Conservation (phyloP, 208 protist genomes). For the Trypanosoma grayi region DNA sequence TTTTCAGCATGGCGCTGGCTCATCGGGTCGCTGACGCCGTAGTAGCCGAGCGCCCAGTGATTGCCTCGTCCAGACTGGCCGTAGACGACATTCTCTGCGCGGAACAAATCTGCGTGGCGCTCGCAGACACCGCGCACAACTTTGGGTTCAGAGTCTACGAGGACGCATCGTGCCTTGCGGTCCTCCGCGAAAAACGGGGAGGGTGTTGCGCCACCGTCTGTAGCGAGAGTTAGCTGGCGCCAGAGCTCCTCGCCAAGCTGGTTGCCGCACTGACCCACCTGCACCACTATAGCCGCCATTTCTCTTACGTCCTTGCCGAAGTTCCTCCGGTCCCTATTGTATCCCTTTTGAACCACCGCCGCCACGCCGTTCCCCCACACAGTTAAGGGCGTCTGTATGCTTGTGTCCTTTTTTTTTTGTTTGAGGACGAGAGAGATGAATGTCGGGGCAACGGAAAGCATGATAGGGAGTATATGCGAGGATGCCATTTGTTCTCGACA, state of each 20-base stretch:
- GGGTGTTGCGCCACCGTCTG: conserved; percentile 15
- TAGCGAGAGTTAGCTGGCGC: conserved; percentile 41
- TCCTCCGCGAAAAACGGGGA: conserved; percentile 62
- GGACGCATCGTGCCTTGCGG: conserved; percentile 73
- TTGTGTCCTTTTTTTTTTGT: no score
- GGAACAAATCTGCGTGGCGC: conserved; percentile 56
- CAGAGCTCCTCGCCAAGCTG: conserved; percentile 86
- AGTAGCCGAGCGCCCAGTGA: conserved; percentile 86
- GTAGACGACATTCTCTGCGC: conserved; percentile 61
- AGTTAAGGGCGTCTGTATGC: no score
- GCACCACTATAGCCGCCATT: conserved; percentile 75
- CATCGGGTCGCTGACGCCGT: conserved; percentile 47
- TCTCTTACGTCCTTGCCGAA: not conserved
- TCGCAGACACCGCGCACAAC: conserved; percentile 62
- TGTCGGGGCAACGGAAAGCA: no score
- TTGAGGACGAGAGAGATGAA: no score
- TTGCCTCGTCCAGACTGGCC: conserved; percentile 86
- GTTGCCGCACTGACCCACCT: conserved; percentile 88
- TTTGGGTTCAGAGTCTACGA: conserved; percentile 87
- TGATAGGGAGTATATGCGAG: no score
- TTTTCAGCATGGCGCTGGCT: conserved; percentile 49
- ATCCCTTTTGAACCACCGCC: not conserved
- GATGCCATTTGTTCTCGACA: no score
- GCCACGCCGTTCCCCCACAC: not conserved
- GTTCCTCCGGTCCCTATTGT: not conserved